Base-by-base conservation (phyloP, 2,329 filamentous ascomycete genomes). In the Xylaria sp. region DNA sequence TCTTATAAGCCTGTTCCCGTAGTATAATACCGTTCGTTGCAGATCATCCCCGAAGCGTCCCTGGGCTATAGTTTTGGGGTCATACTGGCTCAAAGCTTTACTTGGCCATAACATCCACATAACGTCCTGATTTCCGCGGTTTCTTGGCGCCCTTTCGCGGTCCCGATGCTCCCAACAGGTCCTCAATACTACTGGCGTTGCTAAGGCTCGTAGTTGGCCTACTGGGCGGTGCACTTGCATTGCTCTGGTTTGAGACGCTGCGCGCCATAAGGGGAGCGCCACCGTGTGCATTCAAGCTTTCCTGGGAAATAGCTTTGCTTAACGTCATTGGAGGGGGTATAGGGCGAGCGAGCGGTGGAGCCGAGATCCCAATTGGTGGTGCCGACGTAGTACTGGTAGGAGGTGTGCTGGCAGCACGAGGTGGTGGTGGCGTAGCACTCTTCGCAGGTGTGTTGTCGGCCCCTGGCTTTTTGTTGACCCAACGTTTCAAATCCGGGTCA, bases 41-140 rank as follows among this genome's bases (percentile, higher is more conserved):
- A 54, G 15, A 55, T 66, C 54, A 65, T 68, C 39, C 56, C 37
- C 39, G n/a, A 46, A 50, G n/a, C 56, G 37, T 8, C 25, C 20
- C 37, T 32, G 46, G n/a, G 18, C 46, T 20, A 62, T 25, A 18
- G 39, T 32, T 44, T 20, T 18, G 13, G 12, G n/a, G 34, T 52
- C 34, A 28, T 12, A 12, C 15, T 46, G 18, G 23, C 8, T 48
- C 13, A 46, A 37, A 34, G 32, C 28, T 50, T 71, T 81, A 87
- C 77, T 93, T 91, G 10, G 92, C 92, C 94, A 98, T 98, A 69
- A 99, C 94, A 86, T 99, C 96, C 37, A 99, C 91, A 84, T 99
- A 99, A 34, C 94, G 86, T 37, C 94, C 91, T 25, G 91, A 90
- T 85, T 94, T 97, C 84, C 94, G 93, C 76, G 88, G 85, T 80